Percentiles rank a stretch among this genome's conserved stretches.
Evolutionary conservation across 129 eudicot species (phyloP).

Genomic region (Flaveria linearis): DNA sequence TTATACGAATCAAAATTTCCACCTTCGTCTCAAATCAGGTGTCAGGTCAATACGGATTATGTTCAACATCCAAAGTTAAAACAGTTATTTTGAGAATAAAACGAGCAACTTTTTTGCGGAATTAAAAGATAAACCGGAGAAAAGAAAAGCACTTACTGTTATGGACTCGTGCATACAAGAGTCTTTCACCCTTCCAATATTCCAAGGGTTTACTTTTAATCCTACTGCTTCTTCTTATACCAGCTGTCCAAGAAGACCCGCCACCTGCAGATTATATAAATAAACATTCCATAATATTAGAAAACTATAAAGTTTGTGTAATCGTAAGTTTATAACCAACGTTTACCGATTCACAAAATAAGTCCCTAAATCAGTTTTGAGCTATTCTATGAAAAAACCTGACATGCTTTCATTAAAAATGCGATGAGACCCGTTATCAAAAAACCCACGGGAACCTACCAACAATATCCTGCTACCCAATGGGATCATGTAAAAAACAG

Average conservation of each 20-base stretch:
- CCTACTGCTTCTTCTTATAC: slow-evolving; percentile 83
- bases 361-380: neutral
- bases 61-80: neutral
- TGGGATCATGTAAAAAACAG: too few relatives aligned
- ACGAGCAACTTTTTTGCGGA: neutral
- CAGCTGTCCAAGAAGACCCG: slow-evolving; percentile 63
- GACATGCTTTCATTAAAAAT: neutral
- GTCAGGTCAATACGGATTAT: neutral
- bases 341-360: neutral
- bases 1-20: neutral
- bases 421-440: neutral
- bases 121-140: neutral
- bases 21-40: neutral
- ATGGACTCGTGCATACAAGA: slow-evolving; percentile 68
- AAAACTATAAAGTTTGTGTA: neutral
- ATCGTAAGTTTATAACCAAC: neutral
- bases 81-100: neutral
- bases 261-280: slow-evolving; percentile 43
- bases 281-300: slow-evolving; percentile 5
- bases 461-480: too few relatives aligned
- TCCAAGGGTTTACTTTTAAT: slow-evolving; percentile 77
- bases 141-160: slow-evolving; percentile 49
- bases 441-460: too few relatives aligned
- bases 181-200: slow-evolving; percentile 91
- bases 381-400: neutral